Conservation (phyloP, 1,284 basidiomycete genomes). For the Amylostereum areolatum region DNA sequence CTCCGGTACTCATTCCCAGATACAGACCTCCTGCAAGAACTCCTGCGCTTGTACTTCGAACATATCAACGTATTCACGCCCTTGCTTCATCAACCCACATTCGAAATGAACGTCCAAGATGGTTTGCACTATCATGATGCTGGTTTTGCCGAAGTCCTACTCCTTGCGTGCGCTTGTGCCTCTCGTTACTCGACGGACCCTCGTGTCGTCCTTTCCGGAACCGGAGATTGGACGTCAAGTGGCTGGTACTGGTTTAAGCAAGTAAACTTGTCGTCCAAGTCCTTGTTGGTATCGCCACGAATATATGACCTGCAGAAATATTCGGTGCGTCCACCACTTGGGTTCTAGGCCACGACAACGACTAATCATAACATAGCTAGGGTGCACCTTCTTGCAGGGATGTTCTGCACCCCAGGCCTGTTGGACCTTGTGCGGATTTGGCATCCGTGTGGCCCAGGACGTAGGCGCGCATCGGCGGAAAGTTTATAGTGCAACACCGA, state of each 20-base stretch:
- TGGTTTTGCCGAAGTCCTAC: constrained; percentile 39
- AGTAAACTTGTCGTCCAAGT: constrained; percentile 19
- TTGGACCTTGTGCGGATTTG: constrained; percentile 40
- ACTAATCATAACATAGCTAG: neutral
- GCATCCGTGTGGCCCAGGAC: constrained; percentile 35
- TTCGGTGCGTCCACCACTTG: neutral
- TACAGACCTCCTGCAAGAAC: constrained; percentile 29
- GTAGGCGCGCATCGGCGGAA: constrained; percentile 27
- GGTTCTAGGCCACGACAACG: neutral
- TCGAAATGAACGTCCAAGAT: constrained; percentile 32
- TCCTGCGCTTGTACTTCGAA: constrained; percentile 44
- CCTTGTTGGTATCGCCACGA: neutral
- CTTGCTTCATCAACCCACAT: constrained; percentile 41
- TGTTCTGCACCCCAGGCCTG: constrained; percentile 28
- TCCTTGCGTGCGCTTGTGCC: constrained; percentile 45
- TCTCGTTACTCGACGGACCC: constrained; percentile 39
- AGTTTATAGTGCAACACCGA: constrained; percentile 14
- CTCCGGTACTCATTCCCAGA: constrained; percentile 20
- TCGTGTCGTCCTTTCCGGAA: constrained; percentile 27
- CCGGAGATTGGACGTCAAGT: constrained; percentile 28
- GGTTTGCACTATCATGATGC: constrained; percentile 32
- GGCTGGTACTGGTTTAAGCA: constrained; percentile 43
- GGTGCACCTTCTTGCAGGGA: constrained; percentile 19
- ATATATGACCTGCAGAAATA: constrained; percentile 1
- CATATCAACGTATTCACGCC: constrained; percentile 34